A percentile compares a stretch with the other conserved stretches of the same genome.
Conservation (phyloP, 1,284 basidiomycete genomes). For the Exsudoporus floridanus region DNA sequence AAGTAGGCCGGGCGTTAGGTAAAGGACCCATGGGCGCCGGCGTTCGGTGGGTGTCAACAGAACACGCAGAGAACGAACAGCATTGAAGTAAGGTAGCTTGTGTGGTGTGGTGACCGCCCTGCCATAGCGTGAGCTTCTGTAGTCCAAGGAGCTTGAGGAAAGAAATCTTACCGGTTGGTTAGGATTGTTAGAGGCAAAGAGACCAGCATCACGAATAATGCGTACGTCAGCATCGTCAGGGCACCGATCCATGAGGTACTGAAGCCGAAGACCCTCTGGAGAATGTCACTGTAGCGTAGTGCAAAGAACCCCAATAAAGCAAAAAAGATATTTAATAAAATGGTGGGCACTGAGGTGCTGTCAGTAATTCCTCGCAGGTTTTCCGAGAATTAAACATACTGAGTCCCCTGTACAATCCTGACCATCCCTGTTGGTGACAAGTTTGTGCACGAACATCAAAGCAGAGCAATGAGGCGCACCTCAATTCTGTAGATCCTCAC, state of each 20-base stretch:
- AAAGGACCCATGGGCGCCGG: constrained; percentile 76
- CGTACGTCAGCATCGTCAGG: constrained; percentile 62
- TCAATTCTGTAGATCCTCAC: constrained; percentile 75
- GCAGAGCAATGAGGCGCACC: constrained; percentile 39
- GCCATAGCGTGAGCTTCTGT: constrained; percentile 3
- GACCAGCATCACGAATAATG: constrained; percentile 67
- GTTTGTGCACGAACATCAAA: not conserved
- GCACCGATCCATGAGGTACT: constrained; percentile 68
- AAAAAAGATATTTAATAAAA: constrained; percentile 61
- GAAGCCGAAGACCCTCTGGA: constrained; percentile 56
- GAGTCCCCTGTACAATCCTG: constrained; percentile 82
- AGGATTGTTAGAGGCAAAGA: constrained; percentile 77
- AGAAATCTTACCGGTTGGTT: constrained; percentile 64
- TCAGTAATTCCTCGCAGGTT: constrained; percentile 10
- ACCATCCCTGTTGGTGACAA: constrained; percentile 53
- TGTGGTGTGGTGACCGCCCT: constrained; percentile 88
- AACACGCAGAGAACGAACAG: constrained; percentile 62
- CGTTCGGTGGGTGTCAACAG: constrained; percentile 86
- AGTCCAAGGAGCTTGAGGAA: not conserved
- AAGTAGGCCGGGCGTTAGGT: constrained; percentile 82
- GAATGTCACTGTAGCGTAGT: constrained; percentile 52
- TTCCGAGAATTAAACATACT: constrained; percentile 49
- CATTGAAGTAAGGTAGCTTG: constrained; percentile 67
- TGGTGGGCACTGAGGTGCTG: constrained; percentile 62
- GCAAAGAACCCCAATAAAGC: constrained; percentile 54